Base-by-base conservation (phyloP, 768 basidiomycete genomes). In the Royoungia palumana region DNA sequence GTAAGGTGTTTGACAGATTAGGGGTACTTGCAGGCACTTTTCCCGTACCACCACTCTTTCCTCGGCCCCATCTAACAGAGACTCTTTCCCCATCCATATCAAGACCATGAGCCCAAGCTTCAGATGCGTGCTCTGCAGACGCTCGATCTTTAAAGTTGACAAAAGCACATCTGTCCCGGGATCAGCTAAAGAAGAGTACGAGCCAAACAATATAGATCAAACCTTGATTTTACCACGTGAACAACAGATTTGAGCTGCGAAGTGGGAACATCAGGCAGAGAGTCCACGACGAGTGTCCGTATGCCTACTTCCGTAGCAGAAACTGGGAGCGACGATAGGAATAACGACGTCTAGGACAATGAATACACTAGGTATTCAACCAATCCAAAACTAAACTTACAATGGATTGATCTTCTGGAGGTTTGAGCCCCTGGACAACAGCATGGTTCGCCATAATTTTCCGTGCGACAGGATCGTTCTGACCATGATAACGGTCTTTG, bases 401-500 rank as follows among this genome's bases (percentile, higher is more conserved):
- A 37, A 99, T 83, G 9, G 82, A 78, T 46, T 75, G 63, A 65
- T 99, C 96, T 53, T 93, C 93, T 49, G 96, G 96, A 14, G 93
- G 85, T 46, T 87, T 83, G 45, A 99, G 73, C 0, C 94, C 95
- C 60, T 88, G 83, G 20, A 63, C 74, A 37, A 87, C 86, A 0
- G 95, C 94, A 66, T 90, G 81, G n/a, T 70, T 76, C 2, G 78
- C 66, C 67, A 99, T 64, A 37, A 98, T 94, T 70, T 93, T 96
- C 53, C 80, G 81, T 10, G 96, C 96, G 5, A 99, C 95, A 12
- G 95, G 93, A 63, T 98, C 96, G 54, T 89, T 90, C 22, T 75
- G 73, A 6, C 96, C 96, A 67, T 98, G 85, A 68, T 92, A 98
- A 44, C 96, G 78, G 70, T 98, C 95, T 59, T 89, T 85, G 43